These are phyloP conservation scores for Globisporangium rhizosaccharum DNA, from an alignment of 352 stramenopile species.

Conservation along the genomic window DNA sequence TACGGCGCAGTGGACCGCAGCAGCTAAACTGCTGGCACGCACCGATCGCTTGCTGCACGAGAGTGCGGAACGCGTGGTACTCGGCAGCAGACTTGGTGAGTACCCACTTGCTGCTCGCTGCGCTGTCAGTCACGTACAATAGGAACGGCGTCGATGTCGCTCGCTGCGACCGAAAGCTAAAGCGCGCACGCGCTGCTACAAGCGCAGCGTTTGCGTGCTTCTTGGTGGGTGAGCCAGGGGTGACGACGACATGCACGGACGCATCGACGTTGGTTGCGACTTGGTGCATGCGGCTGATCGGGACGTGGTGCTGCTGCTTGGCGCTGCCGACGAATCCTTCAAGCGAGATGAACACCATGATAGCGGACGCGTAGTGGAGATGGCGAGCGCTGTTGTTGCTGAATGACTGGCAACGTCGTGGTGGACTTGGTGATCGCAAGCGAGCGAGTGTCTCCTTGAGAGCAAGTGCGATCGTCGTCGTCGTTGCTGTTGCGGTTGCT, in stretches of 20 bases:
- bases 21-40: slow-evolving; percentile 42
- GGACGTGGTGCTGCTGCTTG: slow-evolving; percentile 10
- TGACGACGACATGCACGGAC: slow-evolving; percentile 56
- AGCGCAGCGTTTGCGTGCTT: slow-evolving; percentile 15
- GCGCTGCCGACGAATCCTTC: slow-evolving; percentile 43
- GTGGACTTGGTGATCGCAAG: no score
- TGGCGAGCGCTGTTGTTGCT: not conserved
- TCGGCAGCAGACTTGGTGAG: slow-evolving; percentile 47
- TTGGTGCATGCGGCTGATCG: slow-evolving; percentile 10
- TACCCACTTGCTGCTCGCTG: slow-evolving; percentile 66
- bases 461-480: no score
- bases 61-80: slow-evolving; percentile 36
- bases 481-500: no score
- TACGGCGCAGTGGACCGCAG: slow-evolving; percentile 49
- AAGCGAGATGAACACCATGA: slow-evolving; percentile 75
- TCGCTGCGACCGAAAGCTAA: slow-evolving; percentile 5
- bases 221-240: slow-evolving; percentile 54
- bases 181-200: slow-evolving; percentile 2
- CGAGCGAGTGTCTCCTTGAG: no score
- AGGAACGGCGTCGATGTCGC: slow-evolving; percentile 34
- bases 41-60: slow-evolving; percentile 22
- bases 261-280: slow-evolving; percentile 9
- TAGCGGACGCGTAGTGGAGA: not conserved
- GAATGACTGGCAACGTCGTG: not conserved
- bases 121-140: slow-evolving; percentile 69